Percentiles rank a stretch among this genome's conserved stretches.
phyloP scores from a whole-genome alignment of 1,284 basidiomycete genomes.

The Microbotryum intermedium region DNA sequence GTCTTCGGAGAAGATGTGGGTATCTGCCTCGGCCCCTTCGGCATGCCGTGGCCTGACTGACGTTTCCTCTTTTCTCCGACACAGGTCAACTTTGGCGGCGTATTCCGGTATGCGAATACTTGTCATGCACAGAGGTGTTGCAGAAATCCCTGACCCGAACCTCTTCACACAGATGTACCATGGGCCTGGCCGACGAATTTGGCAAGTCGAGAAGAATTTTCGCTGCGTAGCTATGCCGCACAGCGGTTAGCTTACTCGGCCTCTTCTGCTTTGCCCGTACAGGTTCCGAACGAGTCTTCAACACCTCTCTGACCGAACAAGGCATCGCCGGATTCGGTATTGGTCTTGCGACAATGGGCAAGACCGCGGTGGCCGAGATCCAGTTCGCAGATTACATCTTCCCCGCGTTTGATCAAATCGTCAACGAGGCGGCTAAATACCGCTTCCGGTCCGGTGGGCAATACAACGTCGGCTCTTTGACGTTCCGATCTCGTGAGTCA shows the following conservation, averaged over 20 bases:
- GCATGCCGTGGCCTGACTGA: conserved; percentile 28
- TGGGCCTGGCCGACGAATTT: conserved; percentile 88
- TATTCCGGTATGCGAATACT: conserved; percentile 61
- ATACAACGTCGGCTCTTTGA: conserved; percentile 74
- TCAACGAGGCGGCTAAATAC: conserved; percentile 92
- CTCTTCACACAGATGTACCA: conserved; percentile 33
- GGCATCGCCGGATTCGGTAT: conserved; percentile 93
- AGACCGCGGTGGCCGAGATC: conserved; percentile 89
- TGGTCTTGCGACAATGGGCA: conserved; percentile 83
- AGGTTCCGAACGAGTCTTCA: conserved; percentile 89
- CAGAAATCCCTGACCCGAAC: neutral
- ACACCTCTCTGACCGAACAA: conserved; percentile 86
- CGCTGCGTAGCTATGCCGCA: conserved; percentile 6
- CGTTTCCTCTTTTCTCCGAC: neutral
- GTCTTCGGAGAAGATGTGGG: conserved; percentile 91
- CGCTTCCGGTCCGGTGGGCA: conserved; percentile 79
- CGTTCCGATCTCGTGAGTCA: conserved; percentile 59
- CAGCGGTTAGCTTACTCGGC: neutral
- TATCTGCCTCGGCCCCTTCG: neutral
- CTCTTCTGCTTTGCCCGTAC: neutral
- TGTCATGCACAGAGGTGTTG: conserved; percentile 42
- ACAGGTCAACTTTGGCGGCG: conserved; percentile 61
- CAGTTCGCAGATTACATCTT: conserved; percentile 45
- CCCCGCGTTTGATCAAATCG: conserved; percentile 85
- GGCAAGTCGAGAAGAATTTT: conserved; percentile 45